Conservation (phyloP, 345 rosid genomes). For the Luvunga scandens region DNA sequence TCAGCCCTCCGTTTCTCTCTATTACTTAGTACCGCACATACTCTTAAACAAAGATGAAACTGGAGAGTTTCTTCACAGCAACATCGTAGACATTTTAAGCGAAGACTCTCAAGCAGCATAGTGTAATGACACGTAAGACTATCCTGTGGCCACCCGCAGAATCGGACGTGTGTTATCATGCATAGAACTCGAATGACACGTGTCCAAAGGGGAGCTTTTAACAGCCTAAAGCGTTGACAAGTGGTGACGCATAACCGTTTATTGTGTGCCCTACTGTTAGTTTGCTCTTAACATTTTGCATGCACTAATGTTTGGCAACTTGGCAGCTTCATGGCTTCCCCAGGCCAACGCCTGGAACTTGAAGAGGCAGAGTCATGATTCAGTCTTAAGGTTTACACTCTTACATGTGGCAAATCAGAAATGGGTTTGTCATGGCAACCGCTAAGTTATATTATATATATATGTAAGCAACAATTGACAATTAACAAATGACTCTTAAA, state of each 20-base stretch:
- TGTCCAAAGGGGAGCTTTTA: conserved; percentile 24
- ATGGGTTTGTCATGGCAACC: not conserved
- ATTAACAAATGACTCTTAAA: too few relatives aligned
- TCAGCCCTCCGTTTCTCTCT: not conserved
- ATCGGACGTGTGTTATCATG: conserved; percentile 19
- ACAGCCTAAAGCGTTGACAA: conserved; percentile 17
- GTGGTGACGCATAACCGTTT: conserved; percentile 3
- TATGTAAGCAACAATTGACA: too few relatives aligned
- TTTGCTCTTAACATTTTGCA: not conserved
- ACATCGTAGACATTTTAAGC: not conserved
- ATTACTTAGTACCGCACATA: not conserved
- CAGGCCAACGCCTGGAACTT: conserved; percentile 12
- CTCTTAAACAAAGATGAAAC: not conserved
- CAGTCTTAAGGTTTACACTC: not conserved
- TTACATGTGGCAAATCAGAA: not conserved
- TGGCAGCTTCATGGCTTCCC: not conserved
- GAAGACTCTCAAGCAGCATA: not conserved
- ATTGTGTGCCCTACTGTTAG: not conserved
- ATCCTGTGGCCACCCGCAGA: conserved; percentile 12
- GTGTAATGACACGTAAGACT: conserved; percentile 8
- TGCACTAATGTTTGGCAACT: not conserved
- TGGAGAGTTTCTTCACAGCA: not conserved
- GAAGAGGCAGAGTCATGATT: not conserved
- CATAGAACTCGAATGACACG: conserved; percentile 16
- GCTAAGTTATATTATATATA: too few relatives aligned